These are phyloP conservation scores for Calycina herbarum DNA, from an alignment of 2,329 filamentous ascomycete species.

Conservation along the genomic window DNA sequence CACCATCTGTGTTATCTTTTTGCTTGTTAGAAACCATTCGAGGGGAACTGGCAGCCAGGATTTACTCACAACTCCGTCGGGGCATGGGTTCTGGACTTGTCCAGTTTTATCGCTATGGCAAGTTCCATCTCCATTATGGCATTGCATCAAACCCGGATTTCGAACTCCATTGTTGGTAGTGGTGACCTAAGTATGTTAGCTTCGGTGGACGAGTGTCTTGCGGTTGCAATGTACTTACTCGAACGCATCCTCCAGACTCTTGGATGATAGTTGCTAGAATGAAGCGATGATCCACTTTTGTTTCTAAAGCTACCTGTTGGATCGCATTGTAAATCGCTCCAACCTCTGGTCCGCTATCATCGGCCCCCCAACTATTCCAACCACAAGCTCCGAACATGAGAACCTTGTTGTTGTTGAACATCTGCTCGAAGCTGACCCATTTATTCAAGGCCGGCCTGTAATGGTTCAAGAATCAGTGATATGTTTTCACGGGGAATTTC, in stretches of 20 bases:
- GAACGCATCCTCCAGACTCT: slow-evolving; percentile 3
- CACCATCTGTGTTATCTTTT: slow-evolving; percentile 37
- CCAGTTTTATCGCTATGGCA: slow-evolving; percentile 14
- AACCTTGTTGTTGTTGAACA: slow-evolving; percentile 6
- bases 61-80: not conserved
- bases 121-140: slow-evolving; percentile 17
- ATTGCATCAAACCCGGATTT: slow-evolving; percentile 34
- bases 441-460: not conserved
- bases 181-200: slow-evolving; percentile 14
- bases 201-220: too few species aligned
- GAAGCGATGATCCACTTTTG: slow-evolving; percentile 2
- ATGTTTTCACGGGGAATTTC: not conserved
- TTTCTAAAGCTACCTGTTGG: not conserved
- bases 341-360: slow-evolving; percentile 2
- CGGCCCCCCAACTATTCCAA: slow-evolving; percentile 3
- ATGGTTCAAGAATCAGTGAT: not conserved
- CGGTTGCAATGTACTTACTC: not conserved
- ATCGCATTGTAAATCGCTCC: slow-evolving; percentile 2
- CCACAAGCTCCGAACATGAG: not conserved
- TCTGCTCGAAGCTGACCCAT: slow-evolving; percentile 5
- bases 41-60: not conserved
- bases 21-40: not conserved
- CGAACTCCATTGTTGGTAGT: slow-evolving; percentile 22
- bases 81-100: slow-evolving; percentile 18
- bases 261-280: slow-evolving; percentile 5